Base-by-base conservation (phyloP, 495 filamentous ascomycete species). In the Hyaloscypha hepaticicola region DNA sequence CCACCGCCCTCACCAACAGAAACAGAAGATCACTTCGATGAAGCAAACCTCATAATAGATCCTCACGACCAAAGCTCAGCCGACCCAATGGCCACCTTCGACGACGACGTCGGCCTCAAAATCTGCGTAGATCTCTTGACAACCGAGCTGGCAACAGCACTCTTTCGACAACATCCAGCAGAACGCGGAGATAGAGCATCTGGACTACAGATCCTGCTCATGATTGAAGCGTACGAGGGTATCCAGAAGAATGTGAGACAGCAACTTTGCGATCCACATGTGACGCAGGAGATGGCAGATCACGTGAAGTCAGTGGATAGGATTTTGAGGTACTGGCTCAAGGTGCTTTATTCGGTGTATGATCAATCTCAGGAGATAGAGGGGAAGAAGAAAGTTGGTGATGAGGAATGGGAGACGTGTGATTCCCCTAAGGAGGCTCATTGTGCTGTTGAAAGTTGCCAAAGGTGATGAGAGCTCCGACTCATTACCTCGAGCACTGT, bases 141-240 rank as follows among this genome's bases (percentile, higher is more conserved):
- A 22, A 63, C 67, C 22, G 66, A 72, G 27, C 61, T 72, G 0
- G 50, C 66, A 3, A 63, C 58, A 1, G 67, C 58, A 27, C 41
- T 72, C 3, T 64, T 60, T 33, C 16, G 53, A 50, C 63, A 71
- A 19, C 57, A 66, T 29, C 66, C 63, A 6, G 27, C 31, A 1
- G 67, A 67, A 34, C 34, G 8, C 6, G 22, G 34, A 41, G 58
- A 72, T 41, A 41, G 66, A 6, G 64, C 64, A n/a, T 72, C 70
- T 27, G 66, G 65, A 56, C 56, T 72, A 3, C 70, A 72, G 31
- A 65, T 72, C 33, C 51, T 65, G 22, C 65, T 72, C 53, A 72
- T 72, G 70, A 72, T 72, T 38, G 70, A 72, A 58, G 56, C 70
- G 0, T 72, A 72, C 45, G 70, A 72, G 50, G 49, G 33, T 4